Percentiles rank a stretch among this genome's conserved stretches.
phyloP scores from a whole-genome alignment of 2,329 filamentous ascomycete genomes.

The Lachnellula occidentalis region DNA sequence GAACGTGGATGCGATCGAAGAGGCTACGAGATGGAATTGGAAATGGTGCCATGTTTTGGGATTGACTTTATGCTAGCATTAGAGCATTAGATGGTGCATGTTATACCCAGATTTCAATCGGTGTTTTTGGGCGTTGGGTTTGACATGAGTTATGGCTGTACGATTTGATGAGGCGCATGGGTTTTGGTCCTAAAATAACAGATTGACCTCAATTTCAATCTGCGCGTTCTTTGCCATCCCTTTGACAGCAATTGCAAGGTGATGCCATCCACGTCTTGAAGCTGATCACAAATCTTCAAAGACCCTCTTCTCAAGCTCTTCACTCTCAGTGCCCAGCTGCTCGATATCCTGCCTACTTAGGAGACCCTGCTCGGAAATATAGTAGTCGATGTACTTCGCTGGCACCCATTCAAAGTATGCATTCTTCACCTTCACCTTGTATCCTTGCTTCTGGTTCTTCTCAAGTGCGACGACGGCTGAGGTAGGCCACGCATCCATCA shows the following conservation, averaged over 20 bases:
- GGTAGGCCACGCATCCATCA: constrained; percentile 43
- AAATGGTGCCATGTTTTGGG: constrained; percentile 15
- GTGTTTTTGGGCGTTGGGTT: neutral
- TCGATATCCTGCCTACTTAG: constrained; percentile 16
- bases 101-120: neutral
- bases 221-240: neutral
- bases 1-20: constrained; percentile 39
- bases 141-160: neutral
- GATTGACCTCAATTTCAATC: neutral
- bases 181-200: neutral
- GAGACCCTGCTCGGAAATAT: constrained; percentile 29
- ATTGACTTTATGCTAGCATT: constrained; percentile 12
- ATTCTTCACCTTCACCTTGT: constrained; percentile 35
- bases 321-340: constrained; percentile 11
- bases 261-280: neutral
- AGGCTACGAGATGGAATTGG: constrained; percentile 28
- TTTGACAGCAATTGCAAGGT: neutral
- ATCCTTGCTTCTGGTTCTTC: constrained; percentile 11
- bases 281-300: constrained; percentile 3
- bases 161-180: neutral
- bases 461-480: constrained; percentile 6
- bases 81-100: neutral
- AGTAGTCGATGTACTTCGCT: constrained; percentile 24
- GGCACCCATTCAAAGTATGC: constrained; percentile 33
- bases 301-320: constrained; percentile 15